These are phyloP conservation scores for Cylindricascospora bacillispora DNA, from an alignment of 1,139 yeast species.

Conservation along the genomic window DNA sequence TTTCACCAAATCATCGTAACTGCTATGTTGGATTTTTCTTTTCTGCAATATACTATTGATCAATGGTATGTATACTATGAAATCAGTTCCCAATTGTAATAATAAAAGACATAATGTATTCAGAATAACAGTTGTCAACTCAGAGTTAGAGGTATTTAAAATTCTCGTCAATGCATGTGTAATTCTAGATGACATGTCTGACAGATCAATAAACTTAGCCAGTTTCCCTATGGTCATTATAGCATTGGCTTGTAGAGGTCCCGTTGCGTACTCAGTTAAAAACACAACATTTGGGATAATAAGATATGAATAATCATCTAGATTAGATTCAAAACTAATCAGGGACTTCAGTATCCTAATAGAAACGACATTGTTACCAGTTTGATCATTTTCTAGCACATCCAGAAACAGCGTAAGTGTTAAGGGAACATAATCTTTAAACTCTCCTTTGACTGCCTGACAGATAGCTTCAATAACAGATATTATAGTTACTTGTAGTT, in stretches of 20 bases:
- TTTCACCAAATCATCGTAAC: constrained; percentile 69
- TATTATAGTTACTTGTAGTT: constrained; percentile 68
- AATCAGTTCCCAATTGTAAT: constrained; percentile 72
- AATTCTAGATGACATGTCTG: constrained; percentile 84
- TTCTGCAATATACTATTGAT: constrained; percentile 58
- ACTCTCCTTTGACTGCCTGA: constrained; percentile 81
- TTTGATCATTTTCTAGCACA: constrained; percentile 66
- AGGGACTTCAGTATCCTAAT: constrained; percentile 74
- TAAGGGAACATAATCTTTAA: constrained; percentile 70
- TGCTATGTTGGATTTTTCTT: constrained; percentile 56
- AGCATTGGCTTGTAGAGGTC: constrained; percentile 52
- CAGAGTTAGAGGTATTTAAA: constrained; percentile 44
- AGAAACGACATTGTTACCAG: constrained; percentile 52
- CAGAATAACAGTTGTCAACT: constrained; percentile 49
- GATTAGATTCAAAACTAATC: constrained; percentile 77
- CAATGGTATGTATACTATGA: constrained; percentile 80
- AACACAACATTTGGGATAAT: constrained; percentile 75
- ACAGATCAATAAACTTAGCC: constrained; percentile 58
- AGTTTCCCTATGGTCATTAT: constrained; percentile 77
- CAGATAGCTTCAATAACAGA: constrained; percentile 76
- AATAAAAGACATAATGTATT: constrained; percentile 71
- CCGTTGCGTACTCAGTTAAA: constrained; percentile 60
- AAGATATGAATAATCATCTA: constrained; percentile 80
- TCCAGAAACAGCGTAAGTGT: constrained; percentile 64
- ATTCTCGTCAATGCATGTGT: constrained; percentile 78